These are phyloP conservation scores for Neofusicoccum sp. DNA, from an alignment of 2,329 filamentous ascomycete species.

Conservation along the genomic window DNA sequence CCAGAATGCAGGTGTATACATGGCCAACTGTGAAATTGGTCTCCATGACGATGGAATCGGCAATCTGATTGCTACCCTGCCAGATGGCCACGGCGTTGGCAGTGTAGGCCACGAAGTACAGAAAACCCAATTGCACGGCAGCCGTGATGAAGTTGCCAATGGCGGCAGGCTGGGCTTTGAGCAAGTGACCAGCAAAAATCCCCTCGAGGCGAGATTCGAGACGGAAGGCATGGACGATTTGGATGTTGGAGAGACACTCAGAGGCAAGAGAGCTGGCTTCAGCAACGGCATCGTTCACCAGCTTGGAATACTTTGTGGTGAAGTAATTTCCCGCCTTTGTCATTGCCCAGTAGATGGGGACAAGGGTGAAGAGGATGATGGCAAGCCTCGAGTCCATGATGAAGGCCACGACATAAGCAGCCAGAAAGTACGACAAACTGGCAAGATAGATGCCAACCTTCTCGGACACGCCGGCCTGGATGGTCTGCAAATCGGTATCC, in stretches of 20 bases:
- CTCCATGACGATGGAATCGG: neutral
- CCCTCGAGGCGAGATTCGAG: conserved; percentile 1
- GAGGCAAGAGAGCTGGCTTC: conserved; percentile 13
- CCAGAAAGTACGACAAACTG: conserved; percentile 12
- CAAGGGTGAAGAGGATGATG: conserved; percentile 53
- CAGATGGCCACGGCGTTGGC: conserved; percentile 15
- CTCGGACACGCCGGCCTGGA: conserved; percentile 17
- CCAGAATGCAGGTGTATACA: conserved; percentile 1
- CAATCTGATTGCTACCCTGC: conserved; percentile 17
- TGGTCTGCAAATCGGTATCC: conserved; percentile 9
- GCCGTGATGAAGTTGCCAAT: conserved; percentile 12
- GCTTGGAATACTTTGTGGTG: conserved; percentile 4
- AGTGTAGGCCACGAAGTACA: conserved; percentile 10
- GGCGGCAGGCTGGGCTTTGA: conserved; percentile 8
- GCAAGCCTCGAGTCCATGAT: conserved; percentile 8
- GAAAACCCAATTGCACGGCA: neutral
- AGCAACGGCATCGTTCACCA: neutral
- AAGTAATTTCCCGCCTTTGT: conserved; percentile 31
- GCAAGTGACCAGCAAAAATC: conserved; percentile 7
- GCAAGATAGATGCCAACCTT: conserved; percentile 15
- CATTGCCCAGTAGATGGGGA: conserved; percentile 66
- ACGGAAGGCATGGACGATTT: conserved; percentile 13
- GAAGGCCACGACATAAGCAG: conserved; percentile 12
- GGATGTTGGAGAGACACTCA: conserved; percentile 7
- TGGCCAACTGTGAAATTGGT: neutral